These are phyloP conservation scores for Aspergillus sp. DNA, from an alignment of 2,329 filamentous ascomycete genomes.

Conservation along the genomic window DNA sequence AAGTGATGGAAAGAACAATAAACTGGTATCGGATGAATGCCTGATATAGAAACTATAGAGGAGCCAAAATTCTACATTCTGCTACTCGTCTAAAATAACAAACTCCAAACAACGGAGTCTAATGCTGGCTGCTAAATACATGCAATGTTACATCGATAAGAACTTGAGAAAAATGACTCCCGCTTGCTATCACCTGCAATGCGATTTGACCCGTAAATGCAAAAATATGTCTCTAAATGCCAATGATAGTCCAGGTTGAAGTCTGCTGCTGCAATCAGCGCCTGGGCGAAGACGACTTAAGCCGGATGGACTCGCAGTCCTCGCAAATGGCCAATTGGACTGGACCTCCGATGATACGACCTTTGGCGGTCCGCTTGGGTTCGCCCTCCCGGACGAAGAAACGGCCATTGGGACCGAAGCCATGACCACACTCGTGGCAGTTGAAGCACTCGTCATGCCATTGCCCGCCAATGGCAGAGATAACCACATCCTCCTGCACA, in stretches of 20 bases:
- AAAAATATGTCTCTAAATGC: conserved; percentile 1
- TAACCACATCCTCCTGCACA: conserved; percentile 82
- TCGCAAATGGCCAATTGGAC: conserved; percentile 57
- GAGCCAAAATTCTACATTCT: neutral
- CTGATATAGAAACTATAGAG: neutral
- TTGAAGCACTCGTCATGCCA: conserved; percentile 93
- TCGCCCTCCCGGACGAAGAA: conserved; percentile 57
- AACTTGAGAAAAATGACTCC: conserved; percentile 1
- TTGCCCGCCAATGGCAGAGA: conserved; percentile 80
- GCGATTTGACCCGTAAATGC: conserved; percentile 3
- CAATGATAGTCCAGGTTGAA: neutral
- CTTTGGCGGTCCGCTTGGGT: conserved; percentile 38
- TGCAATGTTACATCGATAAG: neutral
- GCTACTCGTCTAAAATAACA: conserved; percentile 1
- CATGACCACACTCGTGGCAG: conserved; percentile 60
- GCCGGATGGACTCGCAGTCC: conserved; percentile 53
- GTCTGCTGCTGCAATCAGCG: conserved; percentile 5
- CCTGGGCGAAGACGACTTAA: conserved; percentile 46
- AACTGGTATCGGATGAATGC: no score
- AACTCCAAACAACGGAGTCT: neutral
- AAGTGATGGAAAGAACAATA: no score
- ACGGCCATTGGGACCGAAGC: conserved; percentile 53
- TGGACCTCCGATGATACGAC: conserved; percentile 40
- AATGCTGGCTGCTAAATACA: neutral
- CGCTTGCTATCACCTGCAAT: conserved; percentile 4